Conservation (phyloP, 805 yeast genomes). For the Candida nitratophila region DNA sequence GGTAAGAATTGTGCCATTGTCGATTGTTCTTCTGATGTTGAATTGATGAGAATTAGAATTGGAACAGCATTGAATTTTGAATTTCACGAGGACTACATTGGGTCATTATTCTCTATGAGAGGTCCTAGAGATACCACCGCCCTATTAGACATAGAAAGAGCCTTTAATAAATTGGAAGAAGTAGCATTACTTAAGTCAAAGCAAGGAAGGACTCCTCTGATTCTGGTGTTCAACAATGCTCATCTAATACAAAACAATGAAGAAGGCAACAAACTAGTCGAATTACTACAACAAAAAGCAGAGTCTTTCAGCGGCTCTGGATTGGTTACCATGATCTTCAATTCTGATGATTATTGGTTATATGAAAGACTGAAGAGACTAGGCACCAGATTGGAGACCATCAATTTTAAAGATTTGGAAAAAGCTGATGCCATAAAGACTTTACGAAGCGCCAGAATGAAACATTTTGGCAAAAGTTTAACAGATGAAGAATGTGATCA, state of each 20-base stretch:
- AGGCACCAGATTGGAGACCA: slow-evolving; percentile 68
- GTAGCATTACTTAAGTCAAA: slow-evolving; percentile 50
- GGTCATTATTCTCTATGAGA: slow-evolving; percentile 68
- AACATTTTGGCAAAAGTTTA: slow-evolving; percentile 32
- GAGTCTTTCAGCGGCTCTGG: slow-evolving; percentile 72
- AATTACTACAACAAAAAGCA: slow-evolving; percentile 76
- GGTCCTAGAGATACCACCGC: slow-evolving; percentile 88
- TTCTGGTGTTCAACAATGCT: slow-evolving; percentile 64
- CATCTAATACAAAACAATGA: slow-evolving; percentile 72
- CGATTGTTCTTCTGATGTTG: slow-evolving; percentile 85
- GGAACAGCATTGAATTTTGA: slow-evolving; percentile 72
- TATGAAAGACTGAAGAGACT: slow-evolving; percentile 66
- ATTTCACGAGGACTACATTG: slow-evolving; percentile 76
- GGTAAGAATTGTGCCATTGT: slow-evolving; percentile 62
- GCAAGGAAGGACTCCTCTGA: slow-evolving; percentile 45
- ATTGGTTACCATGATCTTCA: slow-evolving; percentile 57
- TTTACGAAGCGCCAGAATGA: slow-evolving; percentile 41
- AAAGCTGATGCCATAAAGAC: slow-evolving; percentile 50
- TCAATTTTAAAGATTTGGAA: slow-evolving; percentile 59
- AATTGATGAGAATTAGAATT: slow-evolving; percentile 66
- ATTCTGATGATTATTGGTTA: slow-evolving; percentile 83
- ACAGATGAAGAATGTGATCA: slow-evolving; percentile 26
- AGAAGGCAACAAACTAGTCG: slow-evolving; percentile 64
- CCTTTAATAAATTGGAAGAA: slow-evolving; percentile 67
- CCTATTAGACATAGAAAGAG: slow-evolving; percentile 72